Evolutionary conservation across 768 basidiomycete species (phyloP), one percentile per base, ranked within the genome.

Genomic region (Amanita molliuscula): DNA sequence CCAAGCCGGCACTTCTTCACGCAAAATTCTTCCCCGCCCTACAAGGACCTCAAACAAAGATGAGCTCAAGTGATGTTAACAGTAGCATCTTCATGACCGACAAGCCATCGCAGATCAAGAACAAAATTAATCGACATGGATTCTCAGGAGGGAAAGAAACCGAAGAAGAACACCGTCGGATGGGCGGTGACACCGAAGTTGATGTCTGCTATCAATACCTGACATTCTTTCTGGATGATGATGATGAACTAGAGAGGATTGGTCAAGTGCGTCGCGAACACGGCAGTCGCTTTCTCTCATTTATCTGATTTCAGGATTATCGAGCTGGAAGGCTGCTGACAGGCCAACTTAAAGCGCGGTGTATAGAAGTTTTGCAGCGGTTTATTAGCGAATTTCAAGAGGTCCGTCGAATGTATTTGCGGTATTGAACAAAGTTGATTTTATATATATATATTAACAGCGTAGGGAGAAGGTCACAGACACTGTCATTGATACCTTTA

Each of bases 21-120:
- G 79, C 94, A 42, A 95, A 95, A 61, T 99, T 99, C 76, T 95
- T 99, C 72, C 96, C 96, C 9, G 94, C 96, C 4, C 76, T 99
- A 8, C 95, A 97, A 67, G 96, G 96, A 37, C 88, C 96, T 2
- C 92, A 96, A 66, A 95, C 92, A 31, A 99, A 99, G 71, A 99
- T 99, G 96, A 96, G 93, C 64, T 96, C 96, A 4, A 93, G 89
- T 44, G 86, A 95, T 65, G 72, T 81, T 18, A 95, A 93, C 67
- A 88, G 85, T 55, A 88, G 88, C 55, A 94, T 99, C 57, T 98
- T 78, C 73, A 97, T 99, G 95, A 90, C 76, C 28, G 96, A 99
- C 64, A 89, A 87, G 52, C 73, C 82, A 3, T 81, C 80, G 50
- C 89, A 94, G 67, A 97, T 99, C 69, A 95, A 96, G 71, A 96